Evolutionary conservation across 345 rosid species (phyloP), one percentile per base, ranked within the genome.

Genomic region (Isatis tinctoria): DNA sequence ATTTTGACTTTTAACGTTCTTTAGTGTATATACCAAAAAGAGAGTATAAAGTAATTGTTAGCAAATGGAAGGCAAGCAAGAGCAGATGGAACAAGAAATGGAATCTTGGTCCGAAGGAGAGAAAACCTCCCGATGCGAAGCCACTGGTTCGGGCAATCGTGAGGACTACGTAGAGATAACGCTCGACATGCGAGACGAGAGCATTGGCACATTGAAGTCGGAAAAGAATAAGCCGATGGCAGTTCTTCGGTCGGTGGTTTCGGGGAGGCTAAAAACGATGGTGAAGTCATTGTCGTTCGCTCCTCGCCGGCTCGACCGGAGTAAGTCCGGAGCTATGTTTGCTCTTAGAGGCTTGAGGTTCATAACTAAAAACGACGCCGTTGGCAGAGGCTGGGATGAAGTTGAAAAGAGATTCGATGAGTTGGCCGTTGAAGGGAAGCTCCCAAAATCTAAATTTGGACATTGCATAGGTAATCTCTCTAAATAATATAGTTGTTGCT

Each of bases 311-410:
- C 80, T 85, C 28, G 96, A 92, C 12, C 53, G 92, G 61, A 80
- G 62, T 74, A 83, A 82, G 78, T 89, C 93, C 0, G 92, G 92
- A 10, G 89, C 92, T 24, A 81, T 88, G 20, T 88, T 84, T 59
- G 96, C 97, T 17, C 71, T 92, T 17, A 60, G 74, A 61, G 94
- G 96, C 11, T 83, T 92, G 2, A 69, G 84, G 74, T 92, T 92
- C 49, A 89, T 92, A 33, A 57, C 87, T 28, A 33, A 69, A 75
- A 70, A 60, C 54, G 82, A 65, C 27, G 85, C 65, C 1, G 90
- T 82, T 60, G 78, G 69, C 7, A 81, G 78, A 59, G 93, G 85
- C 13, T 92, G 97, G 97, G 65, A 81, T 2, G 83, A 82, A 13
- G 84, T 90, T 17, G 92, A 86, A 11, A 69, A 58, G 30, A 80